phyloP scores from a whole-genome alignment of 768 basidiomycete genomes.

The Paxillus ammoniavirescens region DNA sequence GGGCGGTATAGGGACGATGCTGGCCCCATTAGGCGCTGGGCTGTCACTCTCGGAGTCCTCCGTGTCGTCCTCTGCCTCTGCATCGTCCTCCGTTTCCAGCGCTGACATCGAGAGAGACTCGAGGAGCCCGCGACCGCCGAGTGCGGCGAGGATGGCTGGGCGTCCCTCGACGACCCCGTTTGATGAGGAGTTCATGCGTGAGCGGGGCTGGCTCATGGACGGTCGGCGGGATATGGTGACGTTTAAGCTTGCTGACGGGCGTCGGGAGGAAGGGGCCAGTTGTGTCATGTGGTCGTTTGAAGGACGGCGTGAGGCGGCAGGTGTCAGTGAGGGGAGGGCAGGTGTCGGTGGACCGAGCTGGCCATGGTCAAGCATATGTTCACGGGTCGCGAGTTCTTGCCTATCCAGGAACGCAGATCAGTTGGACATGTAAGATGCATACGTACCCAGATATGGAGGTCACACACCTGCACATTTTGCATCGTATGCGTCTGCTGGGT shows the following conservation, averaged over 20 bases:
- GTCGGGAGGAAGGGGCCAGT: constrained; percentile 17
- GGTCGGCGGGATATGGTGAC: constrained; percentile 31
- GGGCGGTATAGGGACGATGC: not conserved
- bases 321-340: constrained; percentile 41
- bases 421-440: not conserved
- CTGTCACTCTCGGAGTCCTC: constrained; percentile 23
- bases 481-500: constrained; percentile 70
- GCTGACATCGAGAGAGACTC: constrained; percentile 53
- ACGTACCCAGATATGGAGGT: not conserved
- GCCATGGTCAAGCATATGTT: constrained; percentile 91
- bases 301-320: constrained; percentile 45
- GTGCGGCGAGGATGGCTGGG: constrained; percentile 18
- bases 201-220: constrained; percentile 22
- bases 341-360: constrained; percentile 72
- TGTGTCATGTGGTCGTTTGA: constrained; percentile 24
- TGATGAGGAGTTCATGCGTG: constrained; percentile 21
- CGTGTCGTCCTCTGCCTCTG: constrained; percentile 37
- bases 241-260: constrained; percentile 22
- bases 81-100: constrained; percentile 47
- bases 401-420: constrained; percentile 33
- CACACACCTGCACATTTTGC: constrained; percentile 84
- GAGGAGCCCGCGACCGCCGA: constrained; percentile 33
- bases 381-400: constrained; percentile 83
- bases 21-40: constrained; percentile 4
- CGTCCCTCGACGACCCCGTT: constrained; percentile 17